Base-by-base conservation (phyloP, 169 alveolate species). In the Blepharisma undulans region DNA sequence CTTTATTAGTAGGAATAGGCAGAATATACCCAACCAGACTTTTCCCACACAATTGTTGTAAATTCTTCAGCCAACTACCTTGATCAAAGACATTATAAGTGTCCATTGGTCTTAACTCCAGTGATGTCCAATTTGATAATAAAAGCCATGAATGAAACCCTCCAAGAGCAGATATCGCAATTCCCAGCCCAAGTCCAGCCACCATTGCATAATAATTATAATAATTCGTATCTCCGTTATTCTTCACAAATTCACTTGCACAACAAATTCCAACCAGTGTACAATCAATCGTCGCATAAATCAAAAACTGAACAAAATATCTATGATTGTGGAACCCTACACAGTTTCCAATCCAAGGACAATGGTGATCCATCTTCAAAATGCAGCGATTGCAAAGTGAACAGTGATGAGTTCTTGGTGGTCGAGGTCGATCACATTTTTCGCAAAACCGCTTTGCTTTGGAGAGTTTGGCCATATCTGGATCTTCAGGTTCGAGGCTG, bases 351-450 rank as follows among this genome's bases (percentile, higher is more conserved):
- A 97, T 95, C 98, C 99, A 98, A 21, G 99, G 99, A 87, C 99
- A 98, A 92, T 98, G 99, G 93, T 98, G 99, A 90, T 98, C 99
- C 93, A 97, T 98, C 66, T 98, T 93, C 19, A 93, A 94, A 22
- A 98, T 97, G 81, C 99, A 98, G 74, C 93, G 90, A 59, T 97
- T 94, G 92, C 99, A 98, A 71, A 95, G 94, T 87, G 96, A 95
- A 93, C 99, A 98, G 92, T 98, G 99, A 76, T 97, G 96, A 25
- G 98, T 93, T 87, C 99, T 91, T 21, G 98, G 98, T 27, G 99
- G 98, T 80, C 98, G 94, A 36, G 93, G 94, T 29, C 96, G 91
- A 84, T 91, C 76, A 81, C 98, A 96, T 34, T 95, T 93, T 22
- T 94, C 93, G 60, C 97, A 95, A 91, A 93, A 96, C 76, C 97